Evolutionary conservation across 2,329 filamentous ascomycete species (phyloP).

Genomic region (Diaporthe aspalathi): DNA sequence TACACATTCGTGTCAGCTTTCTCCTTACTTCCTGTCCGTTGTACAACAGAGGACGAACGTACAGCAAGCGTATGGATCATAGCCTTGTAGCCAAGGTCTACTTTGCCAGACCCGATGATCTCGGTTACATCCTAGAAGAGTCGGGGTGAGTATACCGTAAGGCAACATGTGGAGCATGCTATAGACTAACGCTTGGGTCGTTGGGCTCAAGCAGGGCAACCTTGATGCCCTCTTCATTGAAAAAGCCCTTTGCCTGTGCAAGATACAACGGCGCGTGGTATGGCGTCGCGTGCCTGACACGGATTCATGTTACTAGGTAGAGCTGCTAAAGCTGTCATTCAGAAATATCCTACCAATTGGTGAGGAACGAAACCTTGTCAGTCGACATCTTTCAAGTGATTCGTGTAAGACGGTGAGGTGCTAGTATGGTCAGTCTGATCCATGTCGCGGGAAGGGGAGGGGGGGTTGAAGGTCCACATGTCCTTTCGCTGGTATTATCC

Average conservation of each 20-base stretch:
- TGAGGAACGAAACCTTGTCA: constrained; percentile 87
- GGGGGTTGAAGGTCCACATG: constrained; percentile 75
- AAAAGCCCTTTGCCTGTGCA: constrained; percentile 80
- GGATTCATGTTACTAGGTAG: not conserved
- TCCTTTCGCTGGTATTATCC: constrained; percentile 77
- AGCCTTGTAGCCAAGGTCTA: constrained; percentile 84
- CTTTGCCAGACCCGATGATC: constrained; percentile 80
- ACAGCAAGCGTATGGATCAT: constrained; percentile 86
- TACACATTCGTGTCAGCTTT: not conserved
- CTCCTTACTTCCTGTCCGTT: not conserved
- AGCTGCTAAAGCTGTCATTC: not conserved
- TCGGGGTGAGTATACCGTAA: not conserved
- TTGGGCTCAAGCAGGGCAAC: constrained; percentile 83
- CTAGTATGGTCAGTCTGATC: constrained; percentile 62
- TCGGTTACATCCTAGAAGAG: constrained; percentile 76
- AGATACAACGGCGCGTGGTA: constrained; percentile 84
- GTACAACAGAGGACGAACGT: constrained; percentile 46
- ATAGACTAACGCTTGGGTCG: constrained; percentile 72
- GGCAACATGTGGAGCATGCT: not conserved
- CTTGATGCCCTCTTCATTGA: constrained; percentile 80
- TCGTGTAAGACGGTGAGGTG: constrained; percentile 55
- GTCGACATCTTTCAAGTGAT: constrained; percentile 71
- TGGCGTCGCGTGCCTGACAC: constrained; percentile 78
- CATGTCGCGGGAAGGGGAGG: constrained; percentile 42
- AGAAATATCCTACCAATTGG: constrained; percentile 74